Percentiles rank a stretch among this genome's conserved stretches.
phyloP scores from a whole-genome alignment of 495 filamentous ascomycete genomes.

The Penicillium soppii region DNA sequence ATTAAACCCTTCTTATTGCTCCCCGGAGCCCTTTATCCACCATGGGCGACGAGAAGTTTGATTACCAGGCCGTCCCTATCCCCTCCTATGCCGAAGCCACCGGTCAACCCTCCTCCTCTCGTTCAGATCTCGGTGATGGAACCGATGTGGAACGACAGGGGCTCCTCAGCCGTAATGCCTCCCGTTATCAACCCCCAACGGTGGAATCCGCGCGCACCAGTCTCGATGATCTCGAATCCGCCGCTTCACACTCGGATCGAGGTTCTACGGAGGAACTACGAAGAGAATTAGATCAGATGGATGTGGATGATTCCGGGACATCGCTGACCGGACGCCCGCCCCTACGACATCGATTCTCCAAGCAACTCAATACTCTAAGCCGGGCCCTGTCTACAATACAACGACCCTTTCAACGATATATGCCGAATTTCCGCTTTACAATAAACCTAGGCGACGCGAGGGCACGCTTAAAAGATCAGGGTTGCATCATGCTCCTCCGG shows the following conservation, averaged over 20 bases:
- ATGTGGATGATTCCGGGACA: constrained; percentile 71
- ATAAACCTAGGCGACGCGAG: constrained; percentile 33
- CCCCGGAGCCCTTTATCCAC: constrained; percentile 32
- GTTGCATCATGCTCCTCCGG: constrained; percentile 64
- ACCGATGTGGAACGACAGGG: constrained; percentile 63
- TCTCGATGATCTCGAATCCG: constrained; percentile 54
- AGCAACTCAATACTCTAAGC: constrained; percentile 53
- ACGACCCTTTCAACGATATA: constrained; percentile 51
- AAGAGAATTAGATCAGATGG: constrained; percentile 85
- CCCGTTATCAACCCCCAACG: constrained; percentile 66
- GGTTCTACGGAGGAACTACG: constrained; percentile 61
- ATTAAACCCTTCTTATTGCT: constrained; percentile 33
- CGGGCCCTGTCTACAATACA: constrained; percentile 55
- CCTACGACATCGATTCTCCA: constrained; percentile 51
- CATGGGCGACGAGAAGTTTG: constrained; percentile 60
- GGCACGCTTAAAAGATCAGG: constrained; percentile 31
- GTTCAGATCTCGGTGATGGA: constrained; percentile 59
- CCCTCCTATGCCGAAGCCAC: constrained; percentile 93
- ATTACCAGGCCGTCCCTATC: constrained; percentile 75
- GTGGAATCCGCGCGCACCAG: constrained; percentile 70
- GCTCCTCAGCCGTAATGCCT: constrained; percentile 45
- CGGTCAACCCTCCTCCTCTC: constrained; percentile 60
- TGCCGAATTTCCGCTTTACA: constrained; percentile 42
- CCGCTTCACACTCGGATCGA: constrained; percentile 39
- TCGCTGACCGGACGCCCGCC: constrained; percentile 34